phyloP scores from a whole-genome alignment of 192 early-diverging fungal genomes.

The Cetraspora pellucida region DNA sequence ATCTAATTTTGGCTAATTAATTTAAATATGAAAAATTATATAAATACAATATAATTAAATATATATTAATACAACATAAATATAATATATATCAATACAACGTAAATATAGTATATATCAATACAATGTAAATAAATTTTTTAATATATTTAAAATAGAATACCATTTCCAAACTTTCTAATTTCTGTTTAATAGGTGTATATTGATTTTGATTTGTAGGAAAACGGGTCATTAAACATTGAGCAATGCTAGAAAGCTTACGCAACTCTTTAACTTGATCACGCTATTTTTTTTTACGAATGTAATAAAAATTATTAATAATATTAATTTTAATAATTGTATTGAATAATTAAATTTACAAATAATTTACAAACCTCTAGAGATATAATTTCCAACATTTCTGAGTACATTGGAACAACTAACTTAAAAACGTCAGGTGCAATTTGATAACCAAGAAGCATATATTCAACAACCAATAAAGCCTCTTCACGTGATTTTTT shows the following conservation, averaged over 20 bases:
- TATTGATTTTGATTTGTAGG: background rate
- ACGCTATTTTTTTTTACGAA: background rate
- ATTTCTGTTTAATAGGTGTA: background rate
- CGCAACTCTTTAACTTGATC: background rate
- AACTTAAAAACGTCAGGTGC: constrained; percentile 41
- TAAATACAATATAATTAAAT: background rate
- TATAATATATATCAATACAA: no score
- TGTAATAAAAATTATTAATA: no score
- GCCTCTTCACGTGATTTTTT: constrained; percentile 38
- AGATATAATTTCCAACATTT: background rate
- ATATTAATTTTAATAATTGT: background rate
- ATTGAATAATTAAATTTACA: background rate
- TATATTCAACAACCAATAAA: constrained; percentile 34
- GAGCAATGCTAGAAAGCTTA: constrained; percentile 4
- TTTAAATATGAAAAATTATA: background rate
- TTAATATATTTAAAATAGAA: constrained; percentile 1
- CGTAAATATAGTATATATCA: background rate
- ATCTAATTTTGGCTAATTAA: background rate
- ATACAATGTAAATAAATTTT: background rate
- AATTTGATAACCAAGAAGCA: constrained; percentile 47
- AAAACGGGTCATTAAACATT: constrained; percentile 19
- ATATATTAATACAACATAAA: background rate
- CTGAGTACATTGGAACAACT: constrained; percentile 29
- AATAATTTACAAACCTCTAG: constrained; percentile 3
- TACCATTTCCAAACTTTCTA: background rate